Base-by-base conservation (phyloP, 139 green algal species). In the Closterium sp. region DNA sequence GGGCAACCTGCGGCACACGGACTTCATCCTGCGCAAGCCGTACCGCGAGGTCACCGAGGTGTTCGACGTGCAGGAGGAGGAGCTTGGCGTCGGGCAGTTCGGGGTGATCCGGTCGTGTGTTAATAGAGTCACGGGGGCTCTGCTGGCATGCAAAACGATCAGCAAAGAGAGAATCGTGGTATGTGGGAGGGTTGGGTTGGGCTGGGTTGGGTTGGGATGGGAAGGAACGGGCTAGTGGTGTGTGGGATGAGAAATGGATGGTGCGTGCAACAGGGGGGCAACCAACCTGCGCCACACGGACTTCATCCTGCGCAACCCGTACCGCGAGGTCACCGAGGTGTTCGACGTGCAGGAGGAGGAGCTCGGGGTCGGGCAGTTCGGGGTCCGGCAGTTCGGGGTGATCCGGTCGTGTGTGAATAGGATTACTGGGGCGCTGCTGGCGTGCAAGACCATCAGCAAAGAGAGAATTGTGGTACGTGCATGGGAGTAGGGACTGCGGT, bases 361-460 rank as follows among this genome's bases (percentile, higher is more conserved):
- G 43, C 86, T 93, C 7, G 90, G 90, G 2, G 33, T 55, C n/a
- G 90, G 90, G 38, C 38, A 66, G 38, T 66, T 66, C 3, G 38
- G 38, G 38, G 38, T 66, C 9, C 9, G 38, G 3, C 90, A 93
- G 34, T 94, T 94, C 86, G 91, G 91, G 5, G 85, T 94, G 84
- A 92, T 87, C 19, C 93, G 38, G 3, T 66, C 38, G 19, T 91
- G 86, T n/a, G 92, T 85, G 16, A 91, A 97, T 33, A 96, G 96
- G 89, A 94, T 87, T 28, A 97, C 94, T 9, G 95, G 95, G 25
- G 85, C 96, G 64, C 31, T 93, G 43, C 95, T 95, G 16, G 97
- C 97, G 12, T 97, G 96, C 95, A 98, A 98, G 90, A 96, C 96
- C 38, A 98, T 99, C 93, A 95, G 93, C 88, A 99, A 99, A 32